Evolutionary conservation across 108 stramenopile genomes (phyloP).

Genomic region (Tribonema minus): DNA sequence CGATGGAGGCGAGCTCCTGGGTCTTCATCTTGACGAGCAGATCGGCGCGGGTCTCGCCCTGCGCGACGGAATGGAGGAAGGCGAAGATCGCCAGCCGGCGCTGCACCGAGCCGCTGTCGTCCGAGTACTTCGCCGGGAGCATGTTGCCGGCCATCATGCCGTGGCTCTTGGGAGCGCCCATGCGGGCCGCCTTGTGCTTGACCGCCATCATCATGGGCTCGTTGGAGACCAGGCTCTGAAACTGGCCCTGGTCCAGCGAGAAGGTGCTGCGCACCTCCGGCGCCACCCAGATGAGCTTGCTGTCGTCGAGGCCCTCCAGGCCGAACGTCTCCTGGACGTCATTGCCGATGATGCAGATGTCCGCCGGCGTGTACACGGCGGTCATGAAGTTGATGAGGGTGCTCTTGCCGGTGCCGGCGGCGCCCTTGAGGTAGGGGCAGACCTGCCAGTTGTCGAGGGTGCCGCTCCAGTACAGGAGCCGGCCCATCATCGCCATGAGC

Average conservation of each 20-base stretch:
- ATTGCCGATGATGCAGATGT: not conserved
- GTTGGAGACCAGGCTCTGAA: conserved; percentile 8
- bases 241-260: conserved; percentile 10
- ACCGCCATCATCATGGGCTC: not conserved
- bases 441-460: conserved; percentile 8
- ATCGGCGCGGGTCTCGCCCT: not conserved
- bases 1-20: not conserved
- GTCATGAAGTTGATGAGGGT: conserved; percentile 1
- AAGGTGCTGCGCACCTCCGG: not conserved
- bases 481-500: not conserved
- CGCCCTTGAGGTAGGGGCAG: conserved; percentile 2
- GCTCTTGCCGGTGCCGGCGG: conserved; percentile 2
- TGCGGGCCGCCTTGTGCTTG: not conserved
- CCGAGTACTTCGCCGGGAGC: not conserved
- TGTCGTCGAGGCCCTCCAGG: not conserved
- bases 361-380: not conserved
- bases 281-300: conserved; percentile 3
- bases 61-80: not conserved
- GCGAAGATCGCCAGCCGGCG: not conserved
- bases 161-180: not conserved
- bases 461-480: not conserved
- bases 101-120: not conserved
- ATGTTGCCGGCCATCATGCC: conserved; percentile 12
- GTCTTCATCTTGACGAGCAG: not conserved
- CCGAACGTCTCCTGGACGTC: conserved; percentile 3